Conservation (phyloP, 2,329 filamentous ascomycete species). For the Huntiella decipiens region DNA sequence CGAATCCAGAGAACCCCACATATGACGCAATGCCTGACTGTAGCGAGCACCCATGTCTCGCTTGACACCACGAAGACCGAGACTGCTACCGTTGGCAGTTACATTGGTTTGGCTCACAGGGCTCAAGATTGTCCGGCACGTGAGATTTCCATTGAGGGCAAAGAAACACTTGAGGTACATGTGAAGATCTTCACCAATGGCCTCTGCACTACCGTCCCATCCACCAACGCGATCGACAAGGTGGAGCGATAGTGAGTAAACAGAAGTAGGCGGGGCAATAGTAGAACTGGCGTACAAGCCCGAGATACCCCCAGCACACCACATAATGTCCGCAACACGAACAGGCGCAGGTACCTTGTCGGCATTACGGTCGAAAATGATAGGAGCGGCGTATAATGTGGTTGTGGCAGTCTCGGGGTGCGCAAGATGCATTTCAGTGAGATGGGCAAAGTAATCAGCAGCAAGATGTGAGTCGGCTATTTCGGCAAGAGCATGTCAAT, state of each 20-base stretch:
- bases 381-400: slow-evolving; percentile 49
- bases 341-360: slow-evolving; percentile 48
- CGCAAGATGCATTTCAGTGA: slow-evolving; percentile 42
- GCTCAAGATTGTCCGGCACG: slow-evolving; percentile 42
- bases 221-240: slow-evolving; percentile 50
- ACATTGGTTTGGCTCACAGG: slow-evolving; percentile 59
- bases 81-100: slow-evolving; percentile 34
- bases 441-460: slow-evolving; percentile 45
- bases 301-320: slow-evolving; percentile 52
- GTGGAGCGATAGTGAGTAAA: slow-evolving; percentile 50
- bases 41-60: slow-evolving; percentile 46
- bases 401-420: slow-evolving; percentile 40
- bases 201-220: slow-evolving; percentile 52
- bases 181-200: slow-evolving; percentile 58
- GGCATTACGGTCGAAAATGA: slow-evolving; percentile 57
- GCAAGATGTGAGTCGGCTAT: slow-evolving; percentile 53
- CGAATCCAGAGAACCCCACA: slow-evolving; percentile 56
- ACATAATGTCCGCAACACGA: slow-evolving; percentile 52
- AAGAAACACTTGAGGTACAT: slow-evolving; percentile 69
- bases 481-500: slow-evolving; percentile 2
- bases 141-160: slow-evolving; percentile 49
- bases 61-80: slow-evolving; percentile 32
- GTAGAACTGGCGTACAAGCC: slow-evolving; percentile 44
- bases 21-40: slow-evolving; percentile 53
- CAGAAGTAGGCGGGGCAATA: slow-evolving; percentile 52